Percentiles rank a stretch among this genome's conserved stretches.
These are phyloP conservation scores for Sporormia fimetaria DNA, from an alignment of 495 filamentous ascomycete species.

Conservation along the genomic window DNA sequence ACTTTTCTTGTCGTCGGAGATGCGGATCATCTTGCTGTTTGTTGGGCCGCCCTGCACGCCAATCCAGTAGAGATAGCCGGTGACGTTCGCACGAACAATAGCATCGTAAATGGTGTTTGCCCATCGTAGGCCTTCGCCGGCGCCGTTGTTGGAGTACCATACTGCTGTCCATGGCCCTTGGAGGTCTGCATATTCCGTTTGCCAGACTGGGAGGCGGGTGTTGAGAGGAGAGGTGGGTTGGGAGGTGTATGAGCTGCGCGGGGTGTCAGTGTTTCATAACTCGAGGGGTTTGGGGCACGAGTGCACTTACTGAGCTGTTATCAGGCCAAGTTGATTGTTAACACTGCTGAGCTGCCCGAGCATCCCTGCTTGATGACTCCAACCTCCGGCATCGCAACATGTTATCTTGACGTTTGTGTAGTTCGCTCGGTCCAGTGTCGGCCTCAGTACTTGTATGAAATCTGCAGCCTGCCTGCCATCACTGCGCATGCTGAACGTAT, in stretches of 20 bases:
- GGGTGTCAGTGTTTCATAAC: background rate
- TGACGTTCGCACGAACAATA: constrained; percentile 5
- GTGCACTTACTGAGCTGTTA: constrained; percentile 15
- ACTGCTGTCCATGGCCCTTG: constrained; percentile 13
- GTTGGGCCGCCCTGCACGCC: constrained; percentile 33
- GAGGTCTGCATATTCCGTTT: constrained; percentile 28
- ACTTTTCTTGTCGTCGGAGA: constrained; percentile 16
- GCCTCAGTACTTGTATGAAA: constrained; percentile 22
- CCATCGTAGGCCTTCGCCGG: constrained; percentile 19
- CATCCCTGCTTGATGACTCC: constrained; percentile 16
- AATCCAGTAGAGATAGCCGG: constrained; percentile 19
- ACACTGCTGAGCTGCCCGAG: constrained; percentile 3
- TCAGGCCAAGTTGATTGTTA: constrained; percentile 1
- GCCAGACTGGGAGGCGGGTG: constrained; percentile 14
- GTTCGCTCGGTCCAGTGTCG: constrained; percentile 16
- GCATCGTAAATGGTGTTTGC: constrained; percentile 20
- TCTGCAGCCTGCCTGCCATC: constrained; percentile 20
- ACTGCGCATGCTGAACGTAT: constrained; percentile 19
- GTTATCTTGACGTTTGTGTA: constrained; percentile 6
- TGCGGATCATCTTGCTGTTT: constrained; percentile 15
- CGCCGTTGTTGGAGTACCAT: constrained; percentile 15
- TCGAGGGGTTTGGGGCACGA: background rate
- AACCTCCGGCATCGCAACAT: constrained; percentile 24
- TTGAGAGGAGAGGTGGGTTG: constrained; percentile 10
- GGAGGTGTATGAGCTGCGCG: constrained; percentile 7